Conservation (phyloP, 2,329 filamentous ascomycete species). For the Alternaria solani region DNA sequence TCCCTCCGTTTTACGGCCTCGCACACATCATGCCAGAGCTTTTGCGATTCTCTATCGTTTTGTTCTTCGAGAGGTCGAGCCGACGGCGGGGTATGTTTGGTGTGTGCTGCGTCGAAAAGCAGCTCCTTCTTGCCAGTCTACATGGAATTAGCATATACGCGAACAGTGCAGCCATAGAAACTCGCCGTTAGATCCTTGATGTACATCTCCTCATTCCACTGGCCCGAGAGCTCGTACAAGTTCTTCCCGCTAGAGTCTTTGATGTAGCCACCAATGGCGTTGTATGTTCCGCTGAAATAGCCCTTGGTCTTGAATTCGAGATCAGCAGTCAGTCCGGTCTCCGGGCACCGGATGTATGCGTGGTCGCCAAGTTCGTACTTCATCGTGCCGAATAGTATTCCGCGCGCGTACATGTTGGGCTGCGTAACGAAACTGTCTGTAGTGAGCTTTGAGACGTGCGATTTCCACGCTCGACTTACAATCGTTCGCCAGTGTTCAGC, state of each 20-base stretch:
- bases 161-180: constrained; percentile 2
- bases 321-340: constrained; percentile 84
- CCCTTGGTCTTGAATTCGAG: constrained; percentile 99
- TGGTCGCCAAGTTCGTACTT: constrained; percentile 98
- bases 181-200: constrained; percentile 82
- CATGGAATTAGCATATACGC: constrained; percentile 9
- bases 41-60: constrained; percentile 87
- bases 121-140: constrained; percentile 89
- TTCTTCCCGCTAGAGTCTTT: constrained; percentile 86
- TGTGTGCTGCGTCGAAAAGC: constrained; percentile 84
- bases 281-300: constrained; percentile 95
- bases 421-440: constrained; percentile 81
- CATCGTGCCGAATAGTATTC: constrained; percentile 98
- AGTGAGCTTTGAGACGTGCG: constrained; percentile 17
- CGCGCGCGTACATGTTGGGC: constrained; percentile 98
- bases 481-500: constrained; percentile 86
- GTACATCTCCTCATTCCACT: constrained; percentile 95
- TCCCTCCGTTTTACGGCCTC: constrained; percentile 84
- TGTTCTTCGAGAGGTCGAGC: constrained; percentile 85
- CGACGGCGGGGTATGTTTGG: constrained; percentile 77
- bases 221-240: constrained; percentile 85
- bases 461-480: constrained; percentile 61
- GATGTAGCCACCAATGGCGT: constrained; percentile 91
- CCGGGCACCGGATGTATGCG: constrained; percentile 89
- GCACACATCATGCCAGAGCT: constrained; percentile 82